Conservation (phyloP, 768 basidiomycete genomes). For the Mycena venus region DNA sequence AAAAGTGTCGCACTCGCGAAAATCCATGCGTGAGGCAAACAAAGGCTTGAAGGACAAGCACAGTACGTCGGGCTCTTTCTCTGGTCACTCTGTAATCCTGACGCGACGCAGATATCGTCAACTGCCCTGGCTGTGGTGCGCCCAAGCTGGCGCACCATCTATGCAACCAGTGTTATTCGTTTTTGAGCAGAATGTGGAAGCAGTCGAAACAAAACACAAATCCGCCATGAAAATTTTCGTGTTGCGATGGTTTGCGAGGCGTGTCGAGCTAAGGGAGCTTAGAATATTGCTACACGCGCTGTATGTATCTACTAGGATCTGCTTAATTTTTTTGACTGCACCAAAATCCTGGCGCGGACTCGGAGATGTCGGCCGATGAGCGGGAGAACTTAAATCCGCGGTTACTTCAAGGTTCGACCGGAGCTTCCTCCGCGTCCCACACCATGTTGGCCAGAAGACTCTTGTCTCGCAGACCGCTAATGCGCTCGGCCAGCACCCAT, state of each 20-base stretch:
- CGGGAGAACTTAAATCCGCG: conserved; percentile 7
- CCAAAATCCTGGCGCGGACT: too few relatives aligned
- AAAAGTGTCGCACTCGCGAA: conserved; percentile 92
- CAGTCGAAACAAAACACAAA: conserved; percentile 46
- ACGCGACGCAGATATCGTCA: conserved; percentile 78
- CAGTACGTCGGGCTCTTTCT: conserved; percentile 62
- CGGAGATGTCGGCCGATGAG: too few relatives aligned
- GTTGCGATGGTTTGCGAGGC: neutral
- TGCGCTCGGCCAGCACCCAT: conserved; percentile 56
- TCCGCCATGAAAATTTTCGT: conserved; percentile 18
- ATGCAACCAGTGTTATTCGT: conserved; percentile 85
- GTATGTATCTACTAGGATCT: conserved; percentile 9
- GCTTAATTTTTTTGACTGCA: neutral
- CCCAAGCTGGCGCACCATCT: conserved; percentile 92
- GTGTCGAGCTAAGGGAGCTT: neutral
- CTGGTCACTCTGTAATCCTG: conserved; percentile 1
- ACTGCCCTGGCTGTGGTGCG: conserved; percentile 90
- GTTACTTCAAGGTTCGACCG: neutral
- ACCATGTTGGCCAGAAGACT: conserved; percentile 24
- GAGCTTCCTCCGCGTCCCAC: conserved; percentile 22
- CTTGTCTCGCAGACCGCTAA: conserved; percentile 37
- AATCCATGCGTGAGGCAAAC: conserved; percentile 94
- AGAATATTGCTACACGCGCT: conserved; percentile 1
- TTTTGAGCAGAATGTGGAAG: conserved; percentile 78
- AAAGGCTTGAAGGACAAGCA: conserved; percentile 96